These are phyloP conservation scores for Rhodamnia rubescens DNA, from an alignment of 345 rosid genomes.

Conservation along the genomic window DNA sequence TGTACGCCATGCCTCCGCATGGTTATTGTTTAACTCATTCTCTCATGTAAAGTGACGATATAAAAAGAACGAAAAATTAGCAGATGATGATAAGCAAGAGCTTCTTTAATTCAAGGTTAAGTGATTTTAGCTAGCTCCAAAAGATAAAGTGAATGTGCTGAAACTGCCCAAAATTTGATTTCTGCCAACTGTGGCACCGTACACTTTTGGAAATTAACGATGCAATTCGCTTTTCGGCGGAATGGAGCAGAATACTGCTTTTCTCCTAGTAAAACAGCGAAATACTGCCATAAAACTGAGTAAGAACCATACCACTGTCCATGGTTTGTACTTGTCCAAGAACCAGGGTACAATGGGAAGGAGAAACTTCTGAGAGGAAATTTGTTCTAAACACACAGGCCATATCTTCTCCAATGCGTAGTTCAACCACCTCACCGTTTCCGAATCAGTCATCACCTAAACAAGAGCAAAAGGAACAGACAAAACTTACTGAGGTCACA, in stretches of 20 bases:
- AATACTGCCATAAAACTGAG: neutral
- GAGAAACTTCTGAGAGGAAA: constrained; percentile 80
- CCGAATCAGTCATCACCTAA: constrained; percentile 79
- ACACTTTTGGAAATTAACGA: neutral
- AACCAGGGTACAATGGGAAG: constrained; percentile 97
- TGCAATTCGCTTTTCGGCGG: neutral
- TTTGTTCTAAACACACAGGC: constrained; percentile 91
- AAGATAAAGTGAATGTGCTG: neutral
- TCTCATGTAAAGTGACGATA: neutral
- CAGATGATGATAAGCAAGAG: neutral
- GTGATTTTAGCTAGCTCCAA: neutral
- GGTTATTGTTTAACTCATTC: neutral
- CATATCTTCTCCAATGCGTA: constrained; percentile 78
- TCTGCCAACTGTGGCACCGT: neutral
- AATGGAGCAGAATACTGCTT: neutral
- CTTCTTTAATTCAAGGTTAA: neutral
- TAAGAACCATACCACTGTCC: constrained; percentile 65
- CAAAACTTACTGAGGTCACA: neutral
- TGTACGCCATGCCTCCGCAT: neutral
- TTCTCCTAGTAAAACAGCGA: neutral
- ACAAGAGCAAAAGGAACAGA: constrained; percentile 3
- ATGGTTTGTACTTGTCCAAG: constrained; percentile 89
- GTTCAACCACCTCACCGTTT: constrained; percentile 87
- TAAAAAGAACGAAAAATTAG: neutral
- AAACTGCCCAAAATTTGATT: neutral